These are phyloP conservation scores for Penicillium sp. DNA, from an alignment of 2,329 filamentous ascomycete genomes.

Conservation along the genomic window DNA sequence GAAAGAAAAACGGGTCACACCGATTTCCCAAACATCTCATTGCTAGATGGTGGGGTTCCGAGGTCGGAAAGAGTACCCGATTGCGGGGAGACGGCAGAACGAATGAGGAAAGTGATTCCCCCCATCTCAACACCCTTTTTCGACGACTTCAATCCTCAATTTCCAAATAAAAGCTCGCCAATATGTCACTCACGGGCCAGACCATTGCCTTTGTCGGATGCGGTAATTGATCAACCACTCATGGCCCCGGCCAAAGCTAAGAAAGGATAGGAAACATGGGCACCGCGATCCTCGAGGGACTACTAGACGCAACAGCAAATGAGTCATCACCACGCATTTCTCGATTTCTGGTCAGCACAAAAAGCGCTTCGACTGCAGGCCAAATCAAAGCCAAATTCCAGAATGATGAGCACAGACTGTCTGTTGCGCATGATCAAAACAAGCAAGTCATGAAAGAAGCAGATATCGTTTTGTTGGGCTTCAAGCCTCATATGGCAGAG, in stretches of 20 bases:
- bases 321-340: conserved; percentile 4
- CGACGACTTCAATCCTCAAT: neutral
- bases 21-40: no score
- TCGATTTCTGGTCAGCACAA: conserved; percentile 43
- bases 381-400: conserved; percentile 31
- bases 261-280: conserved; percentile 37
- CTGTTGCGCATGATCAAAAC: neutral
- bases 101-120: neutral
- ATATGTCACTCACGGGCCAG: neutral
- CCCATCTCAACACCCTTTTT: neutral
- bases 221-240: neutral
- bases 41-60: neutral
- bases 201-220: conserved; percentile 1
- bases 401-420: conserved; percentile 37
- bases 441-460: neutral
- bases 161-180: neutral
- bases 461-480: conserved; percentile 48
- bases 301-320: conserved; percentile 10
- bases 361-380: conserved; percentile 37
- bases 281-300: conserved; percentile 37
- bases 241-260: neutral
- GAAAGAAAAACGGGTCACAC: no score
- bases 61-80: neutral
- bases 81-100: neutral
- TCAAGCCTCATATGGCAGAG: conserved; percentile 50